phyloP scores from a whole-genome alignment of 768 basidiomycete genomes.

The Udeniomyces megalosporus region DNA sequence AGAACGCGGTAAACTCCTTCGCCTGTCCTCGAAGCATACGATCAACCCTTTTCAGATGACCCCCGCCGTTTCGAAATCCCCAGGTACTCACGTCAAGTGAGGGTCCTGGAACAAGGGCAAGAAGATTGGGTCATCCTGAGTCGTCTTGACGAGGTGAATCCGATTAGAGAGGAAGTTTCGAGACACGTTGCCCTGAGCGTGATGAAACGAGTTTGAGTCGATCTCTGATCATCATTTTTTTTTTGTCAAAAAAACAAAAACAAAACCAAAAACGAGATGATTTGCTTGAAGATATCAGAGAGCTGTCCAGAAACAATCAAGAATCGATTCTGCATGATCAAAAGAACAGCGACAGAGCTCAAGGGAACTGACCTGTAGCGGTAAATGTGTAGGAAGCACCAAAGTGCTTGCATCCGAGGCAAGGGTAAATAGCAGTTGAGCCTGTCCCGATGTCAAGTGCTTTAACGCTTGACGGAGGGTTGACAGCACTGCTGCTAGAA shows the following conservation, averaged over 20 bases:
- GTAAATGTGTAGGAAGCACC: slow-evolving; percentile 39
- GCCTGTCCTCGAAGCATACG: too few species aligned
- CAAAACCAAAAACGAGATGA: not conserved
- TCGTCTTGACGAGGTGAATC: slow-evolving; percentile 35
- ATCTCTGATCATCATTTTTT: too few species aligned
- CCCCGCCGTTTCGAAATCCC: too few species aligned
- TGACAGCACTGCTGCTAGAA: not conserved
- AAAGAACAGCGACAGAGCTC: not conserved
- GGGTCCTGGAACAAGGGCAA: slow-evolving; percentile 29
- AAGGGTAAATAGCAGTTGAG: slow-evolving; percentile 73
- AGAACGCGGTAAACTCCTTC: too few species aligned
- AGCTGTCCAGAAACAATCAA: not conserved
- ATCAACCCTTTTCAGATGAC: too few species aligned
- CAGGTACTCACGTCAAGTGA: not conserved
- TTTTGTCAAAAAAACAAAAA: not conserved
- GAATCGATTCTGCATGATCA: too few species aligned
- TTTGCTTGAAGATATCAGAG: too few species aligned
- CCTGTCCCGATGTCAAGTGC: slow-evolving; percentile 57
- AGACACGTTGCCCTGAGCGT: slow-evolving; percentile 44
- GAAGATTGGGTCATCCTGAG: slow-evolving; percentile 35
- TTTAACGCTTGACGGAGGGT: not conserved
- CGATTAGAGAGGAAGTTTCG: slow-evolving; percentile 41
- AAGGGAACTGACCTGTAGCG: slow-evolving; percentile 44
- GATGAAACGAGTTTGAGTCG: slow-evolving; percentile 44
- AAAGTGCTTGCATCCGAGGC: slow-evolving; percentile 47